Conservation (phyloP, 345 rosid genomes). For the Sonneratia alba region DNA sequence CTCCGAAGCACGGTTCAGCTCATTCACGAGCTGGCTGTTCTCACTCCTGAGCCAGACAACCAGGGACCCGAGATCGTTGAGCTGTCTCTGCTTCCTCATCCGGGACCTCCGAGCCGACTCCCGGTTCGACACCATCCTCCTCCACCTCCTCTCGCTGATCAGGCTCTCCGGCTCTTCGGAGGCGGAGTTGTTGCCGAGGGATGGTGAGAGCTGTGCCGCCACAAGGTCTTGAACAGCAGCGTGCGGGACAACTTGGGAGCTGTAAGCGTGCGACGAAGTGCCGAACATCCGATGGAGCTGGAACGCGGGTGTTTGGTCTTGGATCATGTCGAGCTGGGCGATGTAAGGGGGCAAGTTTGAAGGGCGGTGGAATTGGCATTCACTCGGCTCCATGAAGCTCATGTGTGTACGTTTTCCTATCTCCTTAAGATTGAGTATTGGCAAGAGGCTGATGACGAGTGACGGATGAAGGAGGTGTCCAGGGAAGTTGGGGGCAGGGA, state of each 20-base stretch:
- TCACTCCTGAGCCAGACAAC: slow-evolving; percentile 16
- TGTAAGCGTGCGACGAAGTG: no score
- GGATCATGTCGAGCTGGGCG: slow-evolving; percentile 9
- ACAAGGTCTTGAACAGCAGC: no score
- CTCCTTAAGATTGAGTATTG: neutral
- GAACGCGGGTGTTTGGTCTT: slow-evolving; percentile 15
- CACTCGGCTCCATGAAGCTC: slow-evolving; percentile 13
- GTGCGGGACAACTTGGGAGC: no score
- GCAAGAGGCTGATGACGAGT: neutral
- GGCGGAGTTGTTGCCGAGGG: slow-evolving; percentile 7
- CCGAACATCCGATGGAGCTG: neutral
- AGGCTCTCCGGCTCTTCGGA: slow-evolving; percentile 18
- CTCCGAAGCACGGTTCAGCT: slow-evolving; percentile 14
- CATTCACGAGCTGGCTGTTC: slow-evolving; percentile 15
- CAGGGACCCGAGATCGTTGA: slow-evolving; percentile 21
- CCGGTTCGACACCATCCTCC: slow-evolving; percentile 20
- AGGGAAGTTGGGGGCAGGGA: neutral
- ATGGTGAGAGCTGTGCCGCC: no score
- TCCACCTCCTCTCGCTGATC: slow-evolving; percentile 16
- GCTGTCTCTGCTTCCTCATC: slow-evolving; percentile 20
- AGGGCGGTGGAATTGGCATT: slow-evolving; percentile 3
- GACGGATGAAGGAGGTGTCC: neutral
- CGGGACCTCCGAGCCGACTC: slow-evolving; percentile 17
- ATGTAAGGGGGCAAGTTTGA: slow-evolving; percentile 7
- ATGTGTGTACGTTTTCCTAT: no score